Evolutionary conservation across 2,329 filamentous ascomycete species (phyloP).

Genomic region (Graphilbum sp.): DNA sequence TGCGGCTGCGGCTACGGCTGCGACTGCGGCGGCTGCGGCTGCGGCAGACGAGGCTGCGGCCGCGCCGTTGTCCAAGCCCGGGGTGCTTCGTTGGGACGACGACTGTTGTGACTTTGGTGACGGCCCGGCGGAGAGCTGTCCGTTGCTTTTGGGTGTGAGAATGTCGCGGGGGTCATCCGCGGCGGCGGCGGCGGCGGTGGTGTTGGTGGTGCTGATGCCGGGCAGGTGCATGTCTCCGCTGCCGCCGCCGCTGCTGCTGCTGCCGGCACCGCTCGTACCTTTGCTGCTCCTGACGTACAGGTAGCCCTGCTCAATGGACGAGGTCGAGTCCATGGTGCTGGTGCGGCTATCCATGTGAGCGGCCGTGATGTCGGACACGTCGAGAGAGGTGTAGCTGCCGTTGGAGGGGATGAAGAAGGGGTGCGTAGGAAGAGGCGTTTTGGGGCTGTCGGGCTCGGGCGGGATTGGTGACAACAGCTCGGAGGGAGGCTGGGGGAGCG

Average conservation of each 20-base stretch:
- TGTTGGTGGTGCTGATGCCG: conserved; percentile 29
- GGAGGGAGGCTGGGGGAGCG: conserved; percentile 32
- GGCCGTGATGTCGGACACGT: conserved; percentile 11
- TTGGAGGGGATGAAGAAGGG: conserved; percentile 4
- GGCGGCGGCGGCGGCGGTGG: conserved; percentile 28
- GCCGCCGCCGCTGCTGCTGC: conserved; percentile 4
- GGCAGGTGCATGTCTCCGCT: too few species aligned
- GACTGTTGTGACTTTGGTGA: conserved; percentile 5
- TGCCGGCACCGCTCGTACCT: background rate
- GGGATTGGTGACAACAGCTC: conserved; percentile 14
- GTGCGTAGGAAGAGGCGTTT: conserved; percentile 15
- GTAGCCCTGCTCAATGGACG: conserved; percentile 17
- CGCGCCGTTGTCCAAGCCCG: background rate
- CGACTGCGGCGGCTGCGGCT: conserved; percentile 5
- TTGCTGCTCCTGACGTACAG: conserved; percentile 3
- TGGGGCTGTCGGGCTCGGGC: conserved; percentile 11
- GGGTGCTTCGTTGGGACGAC: background rate
- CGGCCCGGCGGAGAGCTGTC: background rate
- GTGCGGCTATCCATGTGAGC: conserved; percentile 23
- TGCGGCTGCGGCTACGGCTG: conserved; percentile 9
- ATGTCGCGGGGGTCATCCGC: conserved; percentile 26
- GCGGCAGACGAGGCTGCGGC: too few species aligned
- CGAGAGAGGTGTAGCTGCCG: conserved; percentile 11
- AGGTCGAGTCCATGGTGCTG: conserved; percentile 32
- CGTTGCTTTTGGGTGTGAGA: background rate